phyloP scores from a whole-genome alignment of 352 stramenopile genomes.

The Pilasporangium apinafurcum region DNA sequence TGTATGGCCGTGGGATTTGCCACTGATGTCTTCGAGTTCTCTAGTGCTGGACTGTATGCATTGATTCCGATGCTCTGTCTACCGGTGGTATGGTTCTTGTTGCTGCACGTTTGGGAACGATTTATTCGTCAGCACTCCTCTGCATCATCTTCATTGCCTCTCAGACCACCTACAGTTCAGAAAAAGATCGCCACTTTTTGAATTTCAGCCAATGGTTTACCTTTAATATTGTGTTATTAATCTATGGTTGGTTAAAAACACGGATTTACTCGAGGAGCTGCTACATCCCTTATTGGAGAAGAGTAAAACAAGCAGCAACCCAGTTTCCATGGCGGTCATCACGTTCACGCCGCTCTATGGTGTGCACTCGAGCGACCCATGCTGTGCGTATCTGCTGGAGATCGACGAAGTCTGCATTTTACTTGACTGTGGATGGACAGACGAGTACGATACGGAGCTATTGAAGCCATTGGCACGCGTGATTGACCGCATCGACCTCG shows the following conservation, averaged over 20 bases:
- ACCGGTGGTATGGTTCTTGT: conserved; percentile 32
- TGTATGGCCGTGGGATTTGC: conserved; percentile 31
- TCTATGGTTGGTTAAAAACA: conserved; percentile 2
- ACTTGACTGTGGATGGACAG: conserved; percentile 89
- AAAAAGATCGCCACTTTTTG: conserved; percentile 23
- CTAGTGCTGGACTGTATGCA: conserved; percentile 20
- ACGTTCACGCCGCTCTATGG: conserved; percentile 89
- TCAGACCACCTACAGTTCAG: not conserved
- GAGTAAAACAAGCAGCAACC: not conserved
- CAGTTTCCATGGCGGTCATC: conserved; percentile 76
- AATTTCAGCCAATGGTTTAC: conserved; percentile 5
- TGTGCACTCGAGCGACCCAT: conserved; percentile 72
- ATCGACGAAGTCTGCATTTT: conserved; percentile 90
- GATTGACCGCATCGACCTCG: conserved; percentile 80
- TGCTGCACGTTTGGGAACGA: conserved; percentile 52
- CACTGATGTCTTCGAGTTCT: conserved; percentile 25
- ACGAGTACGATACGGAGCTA: conserved; percentile 81
- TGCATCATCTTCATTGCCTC: not conserved
- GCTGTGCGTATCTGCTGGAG: conserved; percentile 86
- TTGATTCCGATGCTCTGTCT: conserved; percentile 43
- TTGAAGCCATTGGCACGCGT: conserved; percentile 80
- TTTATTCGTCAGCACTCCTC: not conserved
- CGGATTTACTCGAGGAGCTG: too few species aligned
- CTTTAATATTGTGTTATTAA: not conserved
- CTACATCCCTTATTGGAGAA: too few species aligned